Conservation (phyloP, 164 flowering plant genomes). For the Litsea cubeba region DNA sequence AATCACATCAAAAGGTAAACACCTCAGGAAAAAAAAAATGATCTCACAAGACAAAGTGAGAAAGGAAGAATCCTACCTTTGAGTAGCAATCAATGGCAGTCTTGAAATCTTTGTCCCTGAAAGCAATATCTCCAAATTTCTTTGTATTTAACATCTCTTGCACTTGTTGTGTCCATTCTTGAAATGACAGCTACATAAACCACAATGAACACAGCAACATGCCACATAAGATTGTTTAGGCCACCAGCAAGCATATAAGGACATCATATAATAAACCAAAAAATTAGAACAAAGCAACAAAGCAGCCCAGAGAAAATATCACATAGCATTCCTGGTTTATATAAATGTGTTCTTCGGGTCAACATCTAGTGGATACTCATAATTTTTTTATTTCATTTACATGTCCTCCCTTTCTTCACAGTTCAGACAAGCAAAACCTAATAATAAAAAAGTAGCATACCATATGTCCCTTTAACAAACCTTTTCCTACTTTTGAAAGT, state of each 20-base stretch:
- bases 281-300: neutral
- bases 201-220: constrained; percentile 2
- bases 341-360: neutral
- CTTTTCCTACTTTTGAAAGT: too few relatives aligned
- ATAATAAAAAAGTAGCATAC: too few relatives aligned
- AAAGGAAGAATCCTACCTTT: constrained; percentile 41
- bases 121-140: constrained; percentile 95
- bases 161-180: constrained; percentile 98
- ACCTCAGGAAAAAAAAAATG: too few relatives aligned
- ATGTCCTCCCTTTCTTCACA: too few relatives aligned
- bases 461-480: too few relatives aligned
- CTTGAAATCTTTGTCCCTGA: constrained; percentile 93
- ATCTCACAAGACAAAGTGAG: too few relatives aligned
- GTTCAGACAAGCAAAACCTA: too few relatives aligned
- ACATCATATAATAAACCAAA: too few relatives aligned
- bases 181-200: constrained; percentile 76
- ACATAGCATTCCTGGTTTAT: neutral
- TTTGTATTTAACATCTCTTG: constrained; percentile 95
- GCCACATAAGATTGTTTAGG: neutral
- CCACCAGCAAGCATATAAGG: neutral
- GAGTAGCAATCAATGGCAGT: constrained; percentile 81
- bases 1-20: too few relatives aligned
- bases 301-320: neutral
- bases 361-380: neutral
- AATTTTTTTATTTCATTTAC: too few relatives aligned